Evolutionary conservation across 768 basidiomycete genomes (phyloP).

Genomic region (Trametes villosa): DNA sequence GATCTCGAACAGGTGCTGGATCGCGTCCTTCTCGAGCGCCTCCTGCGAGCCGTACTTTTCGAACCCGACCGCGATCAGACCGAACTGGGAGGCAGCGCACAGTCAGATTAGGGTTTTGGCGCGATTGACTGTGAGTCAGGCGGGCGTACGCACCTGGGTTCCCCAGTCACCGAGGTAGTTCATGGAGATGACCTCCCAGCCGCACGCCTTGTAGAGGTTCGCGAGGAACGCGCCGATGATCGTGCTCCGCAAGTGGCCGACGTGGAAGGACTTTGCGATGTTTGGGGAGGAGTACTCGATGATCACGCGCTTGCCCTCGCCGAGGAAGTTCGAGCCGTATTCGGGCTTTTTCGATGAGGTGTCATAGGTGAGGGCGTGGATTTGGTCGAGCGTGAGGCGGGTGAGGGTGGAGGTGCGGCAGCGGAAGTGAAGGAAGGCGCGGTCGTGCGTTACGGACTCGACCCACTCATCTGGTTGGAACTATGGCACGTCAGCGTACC

Average conservation of each 20-base stretch:
- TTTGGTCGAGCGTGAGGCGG: constrained; percentile 69
- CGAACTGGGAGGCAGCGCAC: constrained; percentile 57
- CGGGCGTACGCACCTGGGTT: constrained; percentile 71
- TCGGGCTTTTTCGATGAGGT: constrained; percentile 61
- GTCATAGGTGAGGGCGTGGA: constrained; percentile 71
- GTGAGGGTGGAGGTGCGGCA: constrained; percentile 67
- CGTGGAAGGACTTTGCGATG: constrained; percentile 98
- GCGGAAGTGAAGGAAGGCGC: constrained; percentile 84
- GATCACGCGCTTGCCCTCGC: constrained; percentile 80
- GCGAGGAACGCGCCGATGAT: constrained; percentile 96
- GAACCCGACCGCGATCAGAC: constrained; percentile 88
- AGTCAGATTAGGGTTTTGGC: neutral
- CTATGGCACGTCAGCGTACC: constrained; percentile 41
- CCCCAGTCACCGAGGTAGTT: constrained; percentile 99
- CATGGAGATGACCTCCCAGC: constrained; percentile 89
- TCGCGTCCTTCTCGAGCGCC: constrained; percentile 83
- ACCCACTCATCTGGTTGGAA: constrained; percentile 87
- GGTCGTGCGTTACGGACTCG: constrained; percentile 67
- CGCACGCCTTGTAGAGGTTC: constrained; percentile 89
- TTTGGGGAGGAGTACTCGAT: constrained; percentile 97
- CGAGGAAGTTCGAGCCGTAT: constrained; percentile 82
- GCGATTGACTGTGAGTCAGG: neutral
- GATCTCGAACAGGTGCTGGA: constrained; percentile 92
- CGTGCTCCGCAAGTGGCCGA: constrained; percentile 95
- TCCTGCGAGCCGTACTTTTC: constrained; percentile 90